Conservation (phyloP, 345 rosid species). For the Arabidopsis thaliana region TAIR10.1 NC_003076.8:6221501-6222000, state of each 20-base stretch:
- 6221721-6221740: constrained; percentile 60
- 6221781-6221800: constrained; percentile 81
- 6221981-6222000: constrained; percentile 29
- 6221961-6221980: constrained; percentile 42
- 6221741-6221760: constrained; percentile 64
- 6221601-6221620: constrained; percentile 81
- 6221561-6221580: constrained; percentile 87
- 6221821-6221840: constrained; percentile 88
- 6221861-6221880: constrained; percentile 74
- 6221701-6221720: constrained; percentile 86
- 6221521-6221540: constrained; percentile 87
- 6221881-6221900: constrained; percentile 66
- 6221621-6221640: constrained; percentile 92
- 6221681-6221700: constrained; percentile 62
- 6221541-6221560: constrained; percentile 70
- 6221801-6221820: constrained; percentile 79
- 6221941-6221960: constrained; percentile 51
- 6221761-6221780: constrained; percentile 85
- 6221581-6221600: constrained; percentile 98
- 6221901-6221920: constrained; percentile 44
- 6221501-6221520: constrained; percentile 94
- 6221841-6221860: constrained; percentile 94
- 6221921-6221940: constrained; percentile 48
- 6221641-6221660: constrained; percentile 67
- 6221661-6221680: constrained; percentile 58